Evolutionary conservation across 176 grass and related monocot genomes (phyloP), one percentile per base, ranked within the genome.

Genomic region (Lolium multiflorum): DNA sequence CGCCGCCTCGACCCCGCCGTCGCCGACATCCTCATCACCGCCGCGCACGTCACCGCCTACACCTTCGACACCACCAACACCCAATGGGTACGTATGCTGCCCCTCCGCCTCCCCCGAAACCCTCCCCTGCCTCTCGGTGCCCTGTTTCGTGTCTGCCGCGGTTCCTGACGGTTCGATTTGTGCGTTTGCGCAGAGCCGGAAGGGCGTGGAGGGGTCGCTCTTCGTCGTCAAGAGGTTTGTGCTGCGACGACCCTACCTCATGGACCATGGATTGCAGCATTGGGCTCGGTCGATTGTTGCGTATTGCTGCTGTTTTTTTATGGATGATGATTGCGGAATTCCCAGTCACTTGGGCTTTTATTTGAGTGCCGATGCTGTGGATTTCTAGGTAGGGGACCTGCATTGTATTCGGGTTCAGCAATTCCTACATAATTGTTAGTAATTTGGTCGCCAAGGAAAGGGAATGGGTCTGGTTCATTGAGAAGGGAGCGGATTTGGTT

Each of bases 211-310:
- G 76, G 93, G 93, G 61, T 91, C 93, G 21, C 83, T 95, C 38
- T 93, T 93, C 24, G 64, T 95, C 67, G 91, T 95, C 46, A 93
- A 93, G 84, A 95, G 91, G 93, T 95, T 43, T 41, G 65, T 90
- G 17, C 58, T 6, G 21, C 22, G 2, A 54, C 28, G 4, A 44
- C 17, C 21, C 31, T 81, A 3, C 10, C 52, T 39, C 1, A 8
- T 64, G 62, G 3, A 21, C 15, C 17, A 18, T 46, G 3, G 13
- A 25, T 58, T 84, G 15, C 75, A 10, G 2, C 38, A 41, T 68
- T 58, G 22, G 16, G 7, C 38, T 47, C 17, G 9, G 58, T 79
- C 13, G 7, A 65, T 78, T 9, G 11, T 5, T 15, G 38, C 55
- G 17, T 17, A 71, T 54, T 7, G 28, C 17, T 41, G 9, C 17